Base-by-base conservation (phyloP, 192 early-diverging fungal species). In the Coemansia aciculifera region DNA sequence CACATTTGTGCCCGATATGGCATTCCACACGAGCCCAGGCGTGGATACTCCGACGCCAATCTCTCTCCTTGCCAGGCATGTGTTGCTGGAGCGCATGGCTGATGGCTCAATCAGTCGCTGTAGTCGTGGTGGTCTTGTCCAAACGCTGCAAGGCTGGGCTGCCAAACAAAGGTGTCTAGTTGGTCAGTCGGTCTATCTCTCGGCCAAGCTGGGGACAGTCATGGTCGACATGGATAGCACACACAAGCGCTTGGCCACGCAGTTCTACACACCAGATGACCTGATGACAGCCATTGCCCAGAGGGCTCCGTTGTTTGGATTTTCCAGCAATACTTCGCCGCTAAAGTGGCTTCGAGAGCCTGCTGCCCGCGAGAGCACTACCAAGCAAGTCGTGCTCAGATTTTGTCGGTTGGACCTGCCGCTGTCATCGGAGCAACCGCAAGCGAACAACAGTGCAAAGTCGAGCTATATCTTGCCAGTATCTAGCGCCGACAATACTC, bases 271-370 rank as follows among this genome's bases (percentile, higher is more conserved):
- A 32, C 66, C 80, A 0, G 8, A 40, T 2, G 72, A 66, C n/a
- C 72, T 83, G 39, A 32, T 83, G 31, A 27, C 39, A 1, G 21
- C 10, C 6, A 39, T 83, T 15, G 60, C 36, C 21, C 39, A 44
- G 43, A 32, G 62, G 9, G 34, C 68, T 31, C 80, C 80, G 24
- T 42, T 78, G 37, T 77, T 75, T 48, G 72, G 36, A 10, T 83
- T 83, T 59, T 70, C 72, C 17, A 44, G 59, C 63, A 59, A 72
- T 27, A 64, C 63, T 23, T 75, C 80, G 59, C 75, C 72, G 49
- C 68, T 83, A 15, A 46, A 54, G 31, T 83, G 80, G 80, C 66
- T 72, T 2, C 64, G 64, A 6, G 67, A 67, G 59, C 59, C 43
- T 38, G 38, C 37, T 8, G 19, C 27, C 4, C 49, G 36, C 2